Conservation (phyloP, 768 basidiomycete genomes). For the Trametes maxima region DNA sequence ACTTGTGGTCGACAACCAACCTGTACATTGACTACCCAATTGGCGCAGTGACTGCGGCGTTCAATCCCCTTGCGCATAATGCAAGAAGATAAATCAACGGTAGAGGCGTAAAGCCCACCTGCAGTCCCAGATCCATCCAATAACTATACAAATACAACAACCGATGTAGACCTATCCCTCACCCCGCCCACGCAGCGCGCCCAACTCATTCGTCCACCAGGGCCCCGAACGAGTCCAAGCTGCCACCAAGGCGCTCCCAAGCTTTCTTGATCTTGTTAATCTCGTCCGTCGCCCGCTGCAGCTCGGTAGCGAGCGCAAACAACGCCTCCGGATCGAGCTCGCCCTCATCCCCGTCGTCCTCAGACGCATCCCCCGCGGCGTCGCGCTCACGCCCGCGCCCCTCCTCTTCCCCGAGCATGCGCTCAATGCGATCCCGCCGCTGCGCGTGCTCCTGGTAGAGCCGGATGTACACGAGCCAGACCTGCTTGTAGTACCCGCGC, state of each 20-base stretch:
- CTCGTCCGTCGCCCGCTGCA: conserved; percentile 53
- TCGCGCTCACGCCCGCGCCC: conserved; percentile 44
- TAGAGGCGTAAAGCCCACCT: not conserved
- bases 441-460: conserved; percentile 48
- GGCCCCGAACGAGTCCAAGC: conserved; percentile 12
- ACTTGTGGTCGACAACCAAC: too few relatives aligned
- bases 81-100: not conserved
- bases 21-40: too few relatives aligned
- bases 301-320: conserved; percentile 31
- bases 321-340: conserved; percentile 44
- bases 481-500: conserved; percentile 52
- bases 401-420: conserved; percentile 44
- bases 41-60: too few relatives aligned
- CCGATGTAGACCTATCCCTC: not conserved
- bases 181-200: not conserved
- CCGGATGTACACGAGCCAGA: conserved; percentile 54
- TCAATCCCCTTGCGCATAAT: not conserved
- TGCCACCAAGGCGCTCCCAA: conserved; percentile 35
- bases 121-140: not conserved
- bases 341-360: conserved; percentile 48
- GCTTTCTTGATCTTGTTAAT: conserved; percentile 50
- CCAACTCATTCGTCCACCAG: conserved; percentile 3
- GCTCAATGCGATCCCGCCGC: conserved; percentile 56
- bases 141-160: conserved; percentile 5
- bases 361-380: conserved; percentile 27